phyloP scores from a whole-genome alignment of 139 green algal species.

The Diplosphaera chodatii region DNA sequence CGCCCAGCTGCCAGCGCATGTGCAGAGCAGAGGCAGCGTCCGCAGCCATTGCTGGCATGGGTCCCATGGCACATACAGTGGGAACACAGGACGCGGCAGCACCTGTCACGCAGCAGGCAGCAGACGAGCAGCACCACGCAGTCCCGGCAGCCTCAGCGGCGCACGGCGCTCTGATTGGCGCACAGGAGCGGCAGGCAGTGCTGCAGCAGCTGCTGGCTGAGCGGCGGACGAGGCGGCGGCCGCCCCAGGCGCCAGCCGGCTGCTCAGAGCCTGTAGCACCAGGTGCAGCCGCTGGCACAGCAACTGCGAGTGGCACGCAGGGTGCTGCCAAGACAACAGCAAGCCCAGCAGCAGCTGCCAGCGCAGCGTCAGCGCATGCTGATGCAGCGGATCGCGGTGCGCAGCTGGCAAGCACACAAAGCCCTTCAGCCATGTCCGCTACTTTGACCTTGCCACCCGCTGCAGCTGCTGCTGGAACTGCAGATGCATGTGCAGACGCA shows the following conservation, averaged over 20 bases:
- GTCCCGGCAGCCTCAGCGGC: too few relatives aligned
- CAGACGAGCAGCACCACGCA: neutral
- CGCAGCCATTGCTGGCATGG: too few relatives aligned
- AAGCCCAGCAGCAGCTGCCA: neutral
- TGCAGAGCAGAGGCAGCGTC: too few relatives aligned
- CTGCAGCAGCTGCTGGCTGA: slow-evolving; percentile 14
- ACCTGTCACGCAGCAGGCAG: neutral
- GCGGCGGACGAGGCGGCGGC: neutral
- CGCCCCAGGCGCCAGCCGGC: neutral
- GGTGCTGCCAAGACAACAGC: neutral
- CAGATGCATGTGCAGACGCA: too few relatives aligned
- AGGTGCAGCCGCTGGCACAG: neutral
- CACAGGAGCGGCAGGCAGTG: slow-evolving; percentile 4
- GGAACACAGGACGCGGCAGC: neutral
- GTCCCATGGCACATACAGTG: too few relatives aligned
- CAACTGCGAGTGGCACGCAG: neutral
- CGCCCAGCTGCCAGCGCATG: too few relatives aligned
- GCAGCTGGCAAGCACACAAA: too few relatives aligned
- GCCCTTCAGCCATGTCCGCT: too few relatives aligned
- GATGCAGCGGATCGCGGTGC: too few relatives aligned
- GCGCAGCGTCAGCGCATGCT: too few relatives aligned
- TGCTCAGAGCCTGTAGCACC: neutral
- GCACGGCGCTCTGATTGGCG: neutral
- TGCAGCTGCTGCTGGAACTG: too few relatives aligned
- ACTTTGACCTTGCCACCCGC: too few relatives aligned